phyloP scores from a whole-genome alignment of 306 rosid species.

The Chamaecrista fasciculata region DNA sequence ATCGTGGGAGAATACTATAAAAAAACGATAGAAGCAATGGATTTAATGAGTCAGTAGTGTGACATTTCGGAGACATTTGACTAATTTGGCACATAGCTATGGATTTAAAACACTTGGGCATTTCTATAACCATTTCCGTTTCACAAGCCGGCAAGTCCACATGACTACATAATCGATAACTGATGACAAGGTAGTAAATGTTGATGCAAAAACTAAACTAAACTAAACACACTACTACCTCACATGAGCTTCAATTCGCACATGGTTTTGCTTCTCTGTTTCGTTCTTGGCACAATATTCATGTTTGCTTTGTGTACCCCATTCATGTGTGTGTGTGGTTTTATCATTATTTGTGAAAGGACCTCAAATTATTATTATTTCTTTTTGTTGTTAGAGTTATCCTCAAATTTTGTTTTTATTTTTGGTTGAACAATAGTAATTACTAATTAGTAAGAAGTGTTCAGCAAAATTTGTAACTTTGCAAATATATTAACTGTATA shows the following conservation, averaged over 20 bases:
- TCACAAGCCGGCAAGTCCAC: slow-evolving; percentile 17
- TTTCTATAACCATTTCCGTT: slow-evolving; percentile 1
- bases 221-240: too few species aligned
- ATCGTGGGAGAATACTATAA: neutral
- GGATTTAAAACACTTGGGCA: neutral
- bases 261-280: neutral
- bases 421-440: too few species aligned
- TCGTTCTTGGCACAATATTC: neutral
- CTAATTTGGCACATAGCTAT: neutral
- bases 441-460: too few species aligned
- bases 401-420: too few species aligned
- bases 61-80: neutral
- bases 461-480: too few species aligned
- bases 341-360: too few species aligned
- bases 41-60: neutral
- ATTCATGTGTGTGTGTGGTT: too few species aligned
- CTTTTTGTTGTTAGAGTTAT: too few species aligned
- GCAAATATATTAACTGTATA: too few species aligned
- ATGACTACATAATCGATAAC: too few species aligned
- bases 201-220: neutral
- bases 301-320: neutral
- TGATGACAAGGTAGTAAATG: neutral
- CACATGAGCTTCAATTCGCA: neutral
- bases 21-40: neutral
- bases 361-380: too few species aligned